Evolutionary conservation across 140 eudicot genomes (phyloP).

Genomic region (Flaveria floridana): DNA sequence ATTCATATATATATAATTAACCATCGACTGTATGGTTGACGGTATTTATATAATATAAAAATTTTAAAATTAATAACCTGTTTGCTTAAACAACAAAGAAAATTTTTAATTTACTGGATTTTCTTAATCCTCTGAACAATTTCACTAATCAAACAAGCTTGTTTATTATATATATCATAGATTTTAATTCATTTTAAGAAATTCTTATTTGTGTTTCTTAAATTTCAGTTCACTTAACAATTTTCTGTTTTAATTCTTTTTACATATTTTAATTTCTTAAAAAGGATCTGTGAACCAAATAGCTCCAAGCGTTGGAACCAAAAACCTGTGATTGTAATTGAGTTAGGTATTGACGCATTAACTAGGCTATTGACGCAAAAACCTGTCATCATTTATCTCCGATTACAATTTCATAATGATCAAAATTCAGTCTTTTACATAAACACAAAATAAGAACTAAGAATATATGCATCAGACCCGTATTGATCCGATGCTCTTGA

Average conservation of each 20-base stretch:
- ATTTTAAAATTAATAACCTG: too few species aligned
- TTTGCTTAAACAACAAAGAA: too few species aligned
- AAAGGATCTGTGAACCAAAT: not conserved
- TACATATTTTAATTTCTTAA: not conserved
- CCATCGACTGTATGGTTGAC: too few species aligned
- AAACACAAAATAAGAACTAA: not conserved
- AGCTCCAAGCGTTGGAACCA: constrained; percentile 1
- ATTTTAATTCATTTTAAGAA: not conserved
- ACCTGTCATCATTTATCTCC: constrained; percentile 3
- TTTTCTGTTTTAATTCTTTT: too few species aligned
- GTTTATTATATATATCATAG: not conserved
- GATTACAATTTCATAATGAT: not conserved
- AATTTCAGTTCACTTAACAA: not conserved
- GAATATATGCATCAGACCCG: not conserved
- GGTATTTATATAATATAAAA: too few species aligned
- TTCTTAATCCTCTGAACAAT: not conserved
- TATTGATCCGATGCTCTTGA: too few species aligned
- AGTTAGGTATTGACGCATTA: constrained; percentile 27
- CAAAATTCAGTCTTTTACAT: not conserved
- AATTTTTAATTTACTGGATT: too few species aligned
- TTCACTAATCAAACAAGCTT: not conserved
- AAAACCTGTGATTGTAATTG: constrained; percentile 4
- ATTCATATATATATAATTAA: too few species aligned
- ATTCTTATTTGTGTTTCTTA: too few species aligned
- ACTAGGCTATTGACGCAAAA: too few species aligned